Conservation (phyloP, 1,284 basidiomycete genomes). For the Ustilago xerochloae region DNA sequence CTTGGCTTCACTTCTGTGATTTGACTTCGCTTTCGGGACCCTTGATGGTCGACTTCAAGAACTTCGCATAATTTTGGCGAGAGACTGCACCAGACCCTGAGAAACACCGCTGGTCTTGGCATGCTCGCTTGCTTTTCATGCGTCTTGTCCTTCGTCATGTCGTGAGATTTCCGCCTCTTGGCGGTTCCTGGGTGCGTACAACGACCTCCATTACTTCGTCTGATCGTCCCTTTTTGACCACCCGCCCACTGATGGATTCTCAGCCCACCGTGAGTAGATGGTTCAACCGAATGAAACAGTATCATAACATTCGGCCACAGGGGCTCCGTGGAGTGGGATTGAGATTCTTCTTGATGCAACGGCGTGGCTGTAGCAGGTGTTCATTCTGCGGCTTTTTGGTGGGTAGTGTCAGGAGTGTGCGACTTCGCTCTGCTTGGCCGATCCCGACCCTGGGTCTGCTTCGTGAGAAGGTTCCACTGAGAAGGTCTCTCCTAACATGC, state of each 20-base stretch:
- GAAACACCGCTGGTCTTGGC: constrained; percentile 4
- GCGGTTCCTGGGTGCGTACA: background rate
- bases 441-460: constrained; percentile 1
- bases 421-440: background rate
- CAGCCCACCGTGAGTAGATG: no score
- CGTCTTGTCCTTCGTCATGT: background rate
- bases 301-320: no score
- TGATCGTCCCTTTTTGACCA: background rate
- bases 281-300: no score
- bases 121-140: background rate
- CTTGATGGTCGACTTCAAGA: background rate
- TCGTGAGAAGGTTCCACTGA: constrained; percentile 6
- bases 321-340: no score
- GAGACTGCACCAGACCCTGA: background rate
- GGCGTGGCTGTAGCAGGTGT: no score
- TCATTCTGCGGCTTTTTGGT: no score
- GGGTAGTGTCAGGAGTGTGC: no score
- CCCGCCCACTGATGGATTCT: background rate
- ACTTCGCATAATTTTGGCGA: no score
- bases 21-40: background rate
- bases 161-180: background rate
- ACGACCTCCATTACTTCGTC: background rate
- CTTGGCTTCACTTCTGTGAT: background rate
- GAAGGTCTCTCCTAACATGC: constrained; percentile 3
- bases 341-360: no score